A percentile compares a stretch with the other conserved stretches of the same genome.
These are phyloP conservation scores for Naganishia onofrii DNA, from an alignment of 768 basidiomycete species.

Conservation along the genomic window DNA sequence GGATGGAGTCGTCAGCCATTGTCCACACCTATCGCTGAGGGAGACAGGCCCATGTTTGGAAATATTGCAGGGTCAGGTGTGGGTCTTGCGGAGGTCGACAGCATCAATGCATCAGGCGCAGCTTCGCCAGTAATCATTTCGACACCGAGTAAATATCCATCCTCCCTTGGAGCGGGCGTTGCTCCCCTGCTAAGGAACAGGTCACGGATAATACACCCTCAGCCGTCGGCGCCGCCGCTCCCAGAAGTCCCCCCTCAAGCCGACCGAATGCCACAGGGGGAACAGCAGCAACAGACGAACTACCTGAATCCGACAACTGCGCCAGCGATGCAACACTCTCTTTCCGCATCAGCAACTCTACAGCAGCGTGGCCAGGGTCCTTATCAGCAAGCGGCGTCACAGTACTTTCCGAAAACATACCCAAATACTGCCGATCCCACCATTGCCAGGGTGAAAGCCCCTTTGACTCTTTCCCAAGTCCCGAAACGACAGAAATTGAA, in stretches of 20 bases:
- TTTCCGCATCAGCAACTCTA: not conserved
- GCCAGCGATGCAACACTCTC: constrained; percentile 2
- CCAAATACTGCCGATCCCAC: not conserved
- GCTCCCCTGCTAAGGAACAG: not conserved
- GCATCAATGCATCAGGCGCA: not conserved
- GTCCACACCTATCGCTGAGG: constrained; percentile 1
- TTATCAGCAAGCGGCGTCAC: too few species aligned
- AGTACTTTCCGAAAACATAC: not conserved
- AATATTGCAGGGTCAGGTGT: not conserved
- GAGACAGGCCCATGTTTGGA: constrained; percentile 7
- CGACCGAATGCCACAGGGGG: not conserved
- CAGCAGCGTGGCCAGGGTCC: not conserved
- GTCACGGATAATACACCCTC: not conserved
- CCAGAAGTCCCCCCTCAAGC: not conserved
- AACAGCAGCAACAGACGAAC: not conserved
- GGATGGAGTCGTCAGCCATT: constrained; percentile 14
- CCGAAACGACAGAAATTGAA: constrained; percentile 2
- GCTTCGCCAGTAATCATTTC: constrained; percentile 14
- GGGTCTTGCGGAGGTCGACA: not conserved
- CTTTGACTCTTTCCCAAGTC: constrained; percentile 18
- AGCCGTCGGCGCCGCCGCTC: not conserved
- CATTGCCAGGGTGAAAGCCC: constrained; percentile 9
- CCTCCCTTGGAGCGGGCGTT: not conserved
- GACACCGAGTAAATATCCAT: constrained; percentile 26
- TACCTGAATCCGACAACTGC: not conserved